Conservation (phyloP, 2,329 filamentous ascomycete genomes). For the Aureobasidium musti region DNA sequence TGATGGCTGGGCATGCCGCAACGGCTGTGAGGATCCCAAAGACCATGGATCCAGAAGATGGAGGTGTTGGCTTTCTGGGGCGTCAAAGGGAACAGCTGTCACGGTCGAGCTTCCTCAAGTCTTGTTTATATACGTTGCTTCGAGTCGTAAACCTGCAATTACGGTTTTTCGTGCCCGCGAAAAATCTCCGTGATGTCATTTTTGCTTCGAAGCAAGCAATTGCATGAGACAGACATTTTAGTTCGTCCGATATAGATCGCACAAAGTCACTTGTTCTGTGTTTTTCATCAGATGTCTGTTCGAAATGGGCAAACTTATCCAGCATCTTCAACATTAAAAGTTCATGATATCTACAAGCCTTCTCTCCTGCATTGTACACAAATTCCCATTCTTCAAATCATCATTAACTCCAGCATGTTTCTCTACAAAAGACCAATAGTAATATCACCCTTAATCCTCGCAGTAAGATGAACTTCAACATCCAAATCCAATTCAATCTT, state of each 20-base stretch:
- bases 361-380: neutral
- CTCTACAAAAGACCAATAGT: slow-evolving; percentile 38
- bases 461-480: slow-evolving; percentile 39
- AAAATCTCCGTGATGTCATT: slow-evolving; percentile 20
- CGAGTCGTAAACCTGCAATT: neutral
- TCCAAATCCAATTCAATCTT: slow-evolving; percentile 38
- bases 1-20: slow-evolving; percentile 41
- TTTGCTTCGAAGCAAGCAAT: no score
- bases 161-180: neutral
- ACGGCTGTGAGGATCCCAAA: slow-evolving; percentile 40
- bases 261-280: neutral
- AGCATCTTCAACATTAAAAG: neutral
- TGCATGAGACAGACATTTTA: neutral
- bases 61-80: neutral
- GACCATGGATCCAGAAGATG: slow-evolving; percentile 34
- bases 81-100: neutral
- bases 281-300: no score
- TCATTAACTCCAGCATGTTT: neutral
- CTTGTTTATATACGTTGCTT: neutral
- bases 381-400: neutral
- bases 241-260: neutral
- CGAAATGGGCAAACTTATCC: neutral
- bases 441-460: slow-evolving; percentile 38
- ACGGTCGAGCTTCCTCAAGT: neutral
- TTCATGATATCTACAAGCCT: neutral